These are phyloP conservation scores for Aspergillus saccharolyticus DNA, from an alignment of 495 filamentous ascomycete species.

Conservation along the genomic window DNA sequence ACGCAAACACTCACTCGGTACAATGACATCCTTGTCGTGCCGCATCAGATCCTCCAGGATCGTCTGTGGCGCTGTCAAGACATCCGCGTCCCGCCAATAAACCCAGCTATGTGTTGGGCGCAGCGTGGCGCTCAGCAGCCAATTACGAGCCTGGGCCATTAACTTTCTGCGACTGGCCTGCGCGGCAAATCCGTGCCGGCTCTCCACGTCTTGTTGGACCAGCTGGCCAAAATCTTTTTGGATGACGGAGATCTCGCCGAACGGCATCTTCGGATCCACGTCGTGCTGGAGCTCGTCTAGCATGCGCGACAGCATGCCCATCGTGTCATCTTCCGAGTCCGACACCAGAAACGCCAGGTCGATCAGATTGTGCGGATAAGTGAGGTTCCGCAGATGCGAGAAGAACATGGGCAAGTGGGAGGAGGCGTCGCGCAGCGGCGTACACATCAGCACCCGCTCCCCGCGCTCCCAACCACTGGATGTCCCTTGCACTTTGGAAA, in stretches of 20 bases:
- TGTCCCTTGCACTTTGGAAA: slow-evolving; percentile 82
- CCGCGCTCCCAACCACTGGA: slow-evolving; percentile 90
- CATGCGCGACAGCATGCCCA: slow-evolving; percentile 66
- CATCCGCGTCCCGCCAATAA: slow-evolving; percentile 98
- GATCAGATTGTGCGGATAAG: slow-evolving; percentile 94
- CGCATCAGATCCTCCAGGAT: slow-evolving; percentile 98
- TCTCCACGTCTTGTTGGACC: slow-evolving; percentile 97
- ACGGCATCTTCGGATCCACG: slow-evolving; percentile 70
- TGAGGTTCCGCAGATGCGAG: slow-evolving; percentile 89
- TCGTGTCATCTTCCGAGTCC: slow-evolving; percentile 89
- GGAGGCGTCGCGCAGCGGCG: slow-evolving; percentile 89
- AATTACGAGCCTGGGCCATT: slow-evolving; percentile 98
- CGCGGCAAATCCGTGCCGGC: slow-evolving; percentile 94
- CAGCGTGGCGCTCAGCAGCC: slow-evolving; percentile 89
- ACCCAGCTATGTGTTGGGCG: slow-evolving; percentile 98
- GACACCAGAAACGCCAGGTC: slow-evolving; percentile 97
- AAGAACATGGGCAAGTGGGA: slow-evolving; percentile 98
- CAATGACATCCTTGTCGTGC: slow-evolving; percentile 98
- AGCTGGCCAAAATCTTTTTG: slow-evolving; percentile 99
- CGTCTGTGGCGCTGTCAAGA: slow-evolving; percentile 92
- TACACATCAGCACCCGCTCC: slow-evolving; percentile 92
- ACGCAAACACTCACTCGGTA: slow-evolving; percentile 75
- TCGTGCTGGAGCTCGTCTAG: slow-evolving; percentile 78
- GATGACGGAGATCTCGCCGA: slow-evolving; percentile 94
- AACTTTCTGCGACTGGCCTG: slow-evolving; percentile 90